A percentile compares a stretch with the other conserved stretches of the same genome.
Evolutionary conservation across 257 asterid species (phyloP).

Genomic region (Anisodus acutangulus): DNA sequence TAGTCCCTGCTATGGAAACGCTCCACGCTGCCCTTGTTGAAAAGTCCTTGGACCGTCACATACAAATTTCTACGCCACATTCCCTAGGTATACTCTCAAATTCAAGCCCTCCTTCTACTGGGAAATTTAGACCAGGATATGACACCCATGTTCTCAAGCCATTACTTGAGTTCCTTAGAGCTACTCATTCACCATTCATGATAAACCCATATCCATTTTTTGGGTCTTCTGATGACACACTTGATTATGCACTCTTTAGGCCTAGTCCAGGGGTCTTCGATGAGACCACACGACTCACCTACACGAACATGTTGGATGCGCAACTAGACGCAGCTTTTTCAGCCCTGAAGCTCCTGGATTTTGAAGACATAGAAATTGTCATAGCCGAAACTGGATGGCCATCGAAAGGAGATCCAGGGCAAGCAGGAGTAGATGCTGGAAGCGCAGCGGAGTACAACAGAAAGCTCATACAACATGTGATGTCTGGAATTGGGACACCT

Average conservation of each 20-base stretch:
- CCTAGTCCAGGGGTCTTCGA: conserved; percentile 50
- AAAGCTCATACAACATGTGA: conserved; percentile 49
- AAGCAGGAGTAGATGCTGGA: conserved; percentile 45
- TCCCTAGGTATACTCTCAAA: conserved; percentile 61
- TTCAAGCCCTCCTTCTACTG: conserved; percentile 71
- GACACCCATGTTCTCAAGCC: conserved; percentile 52
- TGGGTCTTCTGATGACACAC: conserved; percentile 43
- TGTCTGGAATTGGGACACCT: conserved; percentile 53
- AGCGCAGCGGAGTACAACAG: conserved; percentile 48
- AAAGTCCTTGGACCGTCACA: conserved; percentile 42
- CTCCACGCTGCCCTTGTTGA: conserved; percentile 56
- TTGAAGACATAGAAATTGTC: conserved; percentile 48
- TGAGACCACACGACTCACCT: conserved; percentile 41
- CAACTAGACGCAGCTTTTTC: conserved; percentile 54
- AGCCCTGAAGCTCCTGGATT: conserved; percentile 43
- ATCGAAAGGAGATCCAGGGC: conserved; percentile 51
- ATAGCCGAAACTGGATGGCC: conserved; percentile 68
- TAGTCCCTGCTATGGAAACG: conserved; percentile 70
- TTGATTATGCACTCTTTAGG: conserved; percentile 53
- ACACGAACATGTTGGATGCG: conserved; percentile 56
- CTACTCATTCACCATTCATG: conserved; percentile 53
- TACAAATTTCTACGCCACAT: conserved; percentile 69
- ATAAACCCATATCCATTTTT: conserved; percentile 56
- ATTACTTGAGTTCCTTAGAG: conserved; percentile 49
- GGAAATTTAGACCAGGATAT: conserved; percentile 50